These are phyloP conservation scores for Trypethelium eluteriae DNA, from an alignment of 495 filamentous ascomycete species.

Conservation along the genomic window DNA sequence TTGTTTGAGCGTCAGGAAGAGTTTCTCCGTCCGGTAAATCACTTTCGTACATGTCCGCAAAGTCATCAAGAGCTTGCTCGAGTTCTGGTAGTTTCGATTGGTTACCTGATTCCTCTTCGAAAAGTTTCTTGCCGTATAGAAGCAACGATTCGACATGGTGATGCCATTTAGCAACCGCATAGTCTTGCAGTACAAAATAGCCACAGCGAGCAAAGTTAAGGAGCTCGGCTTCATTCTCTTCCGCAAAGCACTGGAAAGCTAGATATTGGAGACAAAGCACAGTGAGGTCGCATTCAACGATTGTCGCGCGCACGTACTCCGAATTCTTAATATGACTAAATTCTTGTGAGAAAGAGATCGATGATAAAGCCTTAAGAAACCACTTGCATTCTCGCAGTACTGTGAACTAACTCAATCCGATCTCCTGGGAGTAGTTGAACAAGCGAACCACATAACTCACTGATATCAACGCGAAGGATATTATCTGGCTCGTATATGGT, in stretches of 20 bases:
- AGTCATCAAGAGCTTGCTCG: slow-evolving; percentile 25
- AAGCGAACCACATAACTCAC: slow-evolving; percentile 42
- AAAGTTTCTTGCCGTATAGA: slow-evolving; percentile 2
- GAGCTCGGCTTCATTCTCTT: slow-evolving; percentile 19
- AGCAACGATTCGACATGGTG: slow-evolving; percentile 32
- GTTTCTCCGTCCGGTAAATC: slow-evolving; percentile 8
- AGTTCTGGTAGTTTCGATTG: slow-evolving; percentile 7
- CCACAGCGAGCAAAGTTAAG: slow-evolving; percentile 23
- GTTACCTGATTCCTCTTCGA: not conserved
- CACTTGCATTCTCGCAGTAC: slow-evolving; percentile 39
- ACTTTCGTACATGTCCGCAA: slow-evolving; percentile 23
- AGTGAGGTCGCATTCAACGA: slow-evolving; percentile 35
- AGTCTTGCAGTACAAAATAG: slow-evolving; percentile 36
- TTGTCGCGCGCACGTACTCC: slow-evolving; percentile 27
- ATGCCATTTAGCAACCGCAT: slow-evolving; percentile 37
- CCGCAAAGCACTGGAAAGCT: slow-evolving; percentile 30
- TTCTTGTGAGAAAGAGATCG: slow-evolving; percentile 13
- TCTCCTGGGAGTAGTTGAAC: slow-evolving; percentile 35
- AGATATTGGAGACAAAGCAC: slow-evolving; percentile 37
- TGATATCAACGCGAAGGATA: slow-evolving; percentile 30
- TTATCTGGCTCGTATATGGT: slow-evolving; percentile 15
- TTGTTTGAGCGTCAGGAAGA: not conserved
- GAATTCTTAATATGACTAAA: slow-evolving; percentile 24
- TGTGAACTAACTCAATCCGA: slow-evolving; percentile 39
- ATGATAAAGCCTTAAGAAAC: not conserved